Conservation (phyloP, 768 basidiomycete genomes). For the Brasilioporus rufonigricans region DNA sequence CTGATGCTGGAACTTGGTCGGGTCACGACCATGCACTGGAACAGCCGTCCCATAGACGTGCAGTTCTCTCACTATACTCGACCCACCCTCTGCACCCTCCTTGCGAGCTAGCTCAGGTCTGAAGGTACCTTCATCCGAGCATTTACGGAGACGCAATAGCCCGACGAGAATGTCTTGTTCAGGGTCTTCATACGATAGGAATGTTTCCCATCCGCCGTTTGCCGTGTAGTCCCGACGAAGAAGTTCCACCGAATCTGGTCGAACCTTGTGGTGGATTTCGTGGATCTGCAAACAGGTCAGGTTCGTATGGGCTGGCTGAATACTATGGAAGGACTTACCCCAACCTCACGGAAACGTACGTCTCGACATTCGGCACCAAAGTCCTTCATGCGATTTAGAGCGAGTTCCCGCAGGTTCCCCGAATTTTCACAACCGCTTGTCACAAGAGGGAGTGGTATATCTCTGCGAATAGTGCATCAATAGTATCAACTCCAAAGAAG, state of each 20-base stretch:
- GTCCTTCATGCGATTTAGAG: slow-evolving; percentile 97
- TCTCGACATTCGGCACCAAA: slow-evolving; percentile 98
- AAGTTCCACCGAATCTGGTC: slow-evolving; percentile 93
- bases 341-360: slow-evolving; percentile 97
- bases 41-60: slow-evolving; percentile 99
- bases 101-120: slow-evolving; percentile 81
- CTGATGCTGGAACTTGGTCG: slow-evolving; percentile 97
- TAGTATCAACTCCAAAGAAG: neutral
- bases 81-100: slow-evolving; percentile 71
- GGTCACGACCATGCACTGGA: slow-evolving; percentile 94
- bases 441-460: slow-evolving; percentile 95
- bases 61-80: slow-evolving; percentile 91
- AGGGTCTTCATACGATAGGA: slow-evolving; percentile 98
- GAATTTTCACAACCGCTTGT: slow-evolving; percentile 97
- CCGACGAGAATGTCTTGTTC: slow-evolving; percentile 96
- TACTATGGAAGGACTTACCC: slow-evolving; percentile 51
- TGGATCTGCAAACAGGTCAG: slow-evolving; percentile 62
- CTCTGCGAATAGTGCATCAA: slow-evolving; percentile 45
- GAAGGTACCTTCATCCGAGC: slow-evolving; percentile 96
- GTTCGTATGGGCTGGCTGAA: neutral
- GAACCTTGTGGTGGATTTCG: slow-evolving; percentile 97
- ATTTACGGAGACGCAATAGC: slow-evolving; percentile 86
- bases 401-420: slow-evolving; percentile 94
- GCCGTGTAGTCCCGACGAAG: slow-evolving; percentile 94
- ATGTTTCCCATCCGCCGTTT: slow-evolving; percentile 99